phyloP scores from a whole-genome alignment of 768 basidiomycete genomes.

The Porphyrellus cyaneotinctus region DNA sequence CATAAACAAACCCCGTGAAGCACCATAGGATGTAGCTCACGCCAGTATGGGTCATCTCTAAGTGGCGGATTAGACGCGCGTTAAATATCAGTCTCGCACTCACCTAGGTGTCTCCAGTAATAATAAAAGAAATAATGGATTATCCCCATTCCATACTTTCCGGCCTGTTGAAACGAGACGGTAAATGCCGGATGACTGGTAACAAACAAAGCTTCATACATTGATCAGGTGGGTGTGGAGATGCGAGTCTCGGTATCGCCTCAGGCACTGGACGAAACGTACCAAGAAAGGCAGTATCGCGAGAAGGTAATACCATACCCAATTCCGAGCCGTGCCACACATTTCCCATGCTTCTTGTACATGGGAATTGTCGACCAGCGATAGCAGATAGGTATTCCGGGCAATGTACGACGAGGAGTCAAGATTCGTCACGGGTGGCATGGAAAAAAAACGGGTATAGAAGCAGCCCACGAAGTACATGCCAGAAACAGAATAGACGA shows the following conservation, averaged over 20 bases:
- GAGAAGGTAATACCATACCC: slow-evolving; percentile 61
- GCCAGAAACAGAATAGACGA: slow-evolving; percentile 70
- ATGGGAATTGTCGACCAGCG: slow-evolving; percentile 9
- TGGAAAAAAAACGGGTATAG: slow-evolving; percentile 40
- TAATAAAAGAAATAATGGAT: slow-evolving; percentile 64
- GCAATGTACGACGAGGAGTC: neutral
- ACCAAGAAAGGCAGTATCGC: slow-evolving; percentile 63
- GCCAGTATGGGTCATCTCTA: slow-evolving; percentile 37
- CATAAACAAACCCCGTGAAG: slow-evolving; percentile 56
- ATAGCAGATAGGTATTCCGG: neutral
- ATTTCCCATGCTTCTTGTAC: slow-evolving; percentile 47
- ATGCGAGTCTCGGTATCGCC: slow-evolving; percentile 79
- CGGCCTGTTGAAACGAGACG: slow-evolving; percentile 49
- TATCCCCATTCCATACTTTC: slow-evolving; percentile 75
- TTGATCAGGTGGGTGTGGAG: slow-evolving; percentile 81
- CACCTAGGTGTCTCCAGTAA: slow-evolving; percentile 70
- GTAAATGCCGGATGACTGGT: neutral
- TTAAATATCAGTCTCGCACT: neutral
- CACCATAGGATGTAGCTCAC: slow-evolving; percentile 68
- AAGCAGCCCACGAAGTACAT: slow-evolving; percentile 73
- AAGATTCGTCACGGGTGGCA: neutral
- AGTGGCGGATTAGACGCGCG: neutral
- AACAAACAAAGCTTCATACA: slow-evolving; percentile 38
- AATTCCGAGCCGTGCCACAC: slow-evolving; percentile 42
- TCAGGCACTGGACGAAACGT: slow-evolving; percentile 82